Conservation (phyloP, 2,329 filamentous ascomycete genomes). For the Macrophomina tecta region DNA sequence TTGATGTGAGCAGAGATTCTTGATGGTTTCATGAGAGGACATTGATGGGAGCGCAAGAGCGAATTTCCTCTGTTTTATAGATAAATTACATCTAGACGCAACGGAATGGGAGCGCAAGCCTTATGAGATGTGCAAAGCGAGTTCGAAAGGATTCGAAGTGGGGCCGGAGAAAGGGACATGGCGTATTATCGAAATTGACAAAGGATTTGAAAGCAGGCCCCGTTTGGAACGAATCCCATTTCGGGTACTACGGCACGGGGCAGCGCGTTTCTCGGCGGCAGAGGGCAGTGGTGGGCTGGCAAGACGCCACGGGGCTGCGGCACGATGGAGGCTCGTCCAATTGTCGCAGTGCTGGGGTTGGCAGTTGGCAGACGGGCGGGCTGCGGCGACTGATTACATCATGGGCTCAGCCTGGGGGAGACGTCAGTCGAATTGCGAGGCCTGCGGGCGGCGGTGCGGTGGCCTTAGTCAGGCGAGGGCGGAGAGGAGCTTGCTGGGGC, state of each 20-base stretch:
- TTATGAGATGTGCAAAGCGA: neutral
- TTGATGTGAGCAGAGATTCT: conserved; percentile 28
- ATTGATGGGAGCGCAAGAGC: neutral
- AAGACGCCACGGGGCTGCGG: conserved; percentile 13
- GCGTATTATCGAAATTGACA: neutral
- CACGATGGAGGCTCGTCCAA: conserved; percentile 12
- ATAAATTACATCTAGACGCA: conserved; percentile 1
- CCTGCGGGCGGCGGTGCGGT: neutral
- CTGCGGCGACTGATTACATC: conserved; percentile 19
- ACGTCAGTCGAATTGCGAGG: conserved; percentile 1
- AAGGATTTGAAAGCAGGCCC: neutral
- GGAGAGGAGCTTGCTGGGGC: conserved; percentile 14
- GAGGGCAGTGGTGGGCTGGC: conserved; percentile 1
- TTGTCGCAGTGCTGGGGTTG: neutral
- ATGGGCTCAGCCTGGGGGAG: conserved; percentile 21
- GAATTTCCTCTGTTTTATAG: neutral
- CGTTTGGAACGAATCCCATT: neutral
- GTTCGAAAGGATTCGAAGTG: neutral
- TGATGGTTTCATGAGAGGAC: neutral
- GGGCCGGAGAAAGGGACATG: neutral
- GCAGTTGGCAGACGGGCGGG: neutral
- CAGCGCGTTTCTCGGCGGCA: neutral
- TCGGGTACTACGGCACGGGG: conserved; percentile 17
- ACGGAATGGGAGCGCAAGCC: conserved; percentile 11
- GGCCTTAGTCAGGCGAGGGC: conserved; percentile 4